Conservation (phyloP, 23 red algal species). For the Gracilaria domingensis region DNA sequence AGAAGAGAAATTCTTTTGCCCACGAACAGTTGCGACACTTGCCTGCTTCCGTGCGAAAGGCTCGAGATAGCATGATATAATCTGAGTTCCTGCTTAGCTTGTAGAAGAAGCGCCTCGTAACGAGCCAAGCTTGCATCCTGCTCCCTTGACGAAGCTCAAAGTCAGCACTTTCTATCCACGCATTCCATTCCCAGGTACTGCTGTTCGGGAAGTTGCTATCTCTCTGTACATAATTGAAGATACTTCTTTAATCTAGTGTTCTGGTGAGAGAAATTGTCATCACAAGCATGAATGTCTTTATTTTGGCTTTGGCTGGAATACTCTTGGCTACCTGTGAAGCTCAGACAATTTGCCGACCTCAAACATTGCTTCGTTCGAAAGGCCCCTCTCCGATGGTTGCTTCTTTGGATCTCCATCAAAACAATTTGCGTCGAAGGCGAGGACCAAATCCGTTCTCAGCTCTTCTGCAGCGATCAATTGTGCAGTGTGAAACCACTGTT, state of each 20-base stretch:
- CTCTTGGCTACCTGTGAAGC: background rate
- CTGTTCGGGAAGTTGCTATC: background rate
- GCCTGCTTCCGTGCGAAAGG: background rate
- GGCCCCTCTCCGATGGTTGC: background rate
- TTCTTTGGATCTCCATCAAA: background rate
- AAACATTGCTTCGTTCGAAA: background rate
- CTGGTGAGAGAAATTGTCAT: background rate
- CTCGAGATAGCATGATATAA: background rate
- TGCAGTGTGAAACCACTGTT: slow-evolving; percentile 12
- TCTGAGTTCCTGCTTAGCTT: background rate
- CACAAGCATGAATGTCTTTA: background rate
- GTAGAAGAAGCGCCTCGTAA: background rate
- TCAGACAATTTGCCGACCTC: slow-evolving; percentile 7
- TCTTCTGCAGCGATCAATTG: slow-evolving; percentile 40
- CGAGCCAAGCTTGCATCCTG: background rate
- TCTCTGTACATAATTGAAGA: background rate
- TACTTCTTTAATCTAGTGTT: background rate
- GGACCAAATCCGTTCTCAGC: background rate
- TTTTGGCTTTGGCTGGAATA: background rate
- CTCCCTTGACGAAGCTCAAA: background rate
- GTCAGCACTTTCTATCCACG: background rate
- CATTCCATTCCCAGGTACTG: background rate
- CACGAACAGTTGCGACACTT: background rate
- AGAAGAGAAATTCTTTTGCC: background rate
- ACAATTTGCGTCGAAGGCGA: background rate